A percentile compares a stretch with the other conserved stretches of the same genome.
phyloP scores from a whole-genome alignment of 164 flowering plant genomes.

The Macadamia integrifolia region DNA sequence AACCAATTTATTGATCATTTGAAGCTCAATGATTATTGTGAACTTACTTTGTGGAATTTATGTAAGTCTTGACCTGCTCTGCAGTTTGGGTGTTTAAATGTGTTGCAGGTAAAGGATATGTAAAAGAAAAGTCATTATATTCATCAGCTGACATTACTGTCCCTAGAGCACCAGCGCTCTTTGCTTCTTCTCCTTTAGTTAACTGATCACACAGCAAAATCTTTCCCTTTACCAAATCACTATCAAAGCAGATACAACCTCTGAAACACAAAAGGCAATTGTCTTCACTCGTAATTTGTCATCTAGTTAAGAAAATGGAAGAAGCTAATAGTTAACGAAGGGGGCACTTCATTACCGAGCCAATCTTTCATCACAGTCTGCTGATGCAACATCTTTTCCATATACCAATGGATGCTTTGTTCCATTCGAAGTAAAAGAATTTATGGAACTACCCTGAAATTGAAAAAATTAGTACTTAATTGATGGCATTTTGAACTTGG shows the following conservation, averaged over 20 bases:
- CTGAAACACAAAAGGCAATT: slow-evolving; percentile 11
- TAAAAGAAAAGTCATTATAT: slow-evolving; percentile 1
- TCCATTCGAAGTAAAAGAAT: too few relatives aligned
- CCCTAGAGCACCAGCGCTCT: slow-evolving; percentile 11
- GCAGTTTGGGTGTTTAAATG: not conserved
- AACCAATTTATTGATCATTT: too few relatives aligned
- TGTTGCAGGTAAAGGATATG: slow-evolving; percentile 10
- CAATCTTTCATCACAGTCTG: not conserved
- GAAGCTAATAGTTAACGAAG: too few relatives aligned
- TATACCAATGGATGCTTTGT: too few relatives aligned
- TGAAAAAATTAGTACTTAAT: too few relatives aligned
- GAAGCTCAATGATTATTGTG: too few relatives aligned
- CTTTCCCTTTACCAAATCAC: slow-evolving; percentile 14
- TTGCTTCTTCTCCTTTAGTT: not conserved
- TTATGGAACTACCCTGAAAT: not conserved
- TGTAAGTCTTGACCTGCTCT: not conserved
- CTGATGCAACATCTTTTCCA: not conserved
- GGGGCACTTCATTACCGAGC: not conserved
- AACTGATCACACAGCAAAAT: slow-evolving; percentile 11
- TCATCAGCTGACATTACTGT: not conserved
- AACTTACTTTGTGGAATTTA: slow-evolving; percentile 11
- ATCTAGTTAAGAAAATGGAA: too few relatives aligned
- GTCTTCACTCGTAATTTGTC: not conserved
- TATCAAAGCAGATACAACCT: slow-evolving; percentile 19
- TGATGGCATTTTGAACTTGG: too few relatives aligned